Percentiles rank a stretch among this genome's conserved stretches.
Evolutionary conservation across 192 early-diverging fungal genomes (phyloP).

Genomic region (Linderina pennispora): DNA sequence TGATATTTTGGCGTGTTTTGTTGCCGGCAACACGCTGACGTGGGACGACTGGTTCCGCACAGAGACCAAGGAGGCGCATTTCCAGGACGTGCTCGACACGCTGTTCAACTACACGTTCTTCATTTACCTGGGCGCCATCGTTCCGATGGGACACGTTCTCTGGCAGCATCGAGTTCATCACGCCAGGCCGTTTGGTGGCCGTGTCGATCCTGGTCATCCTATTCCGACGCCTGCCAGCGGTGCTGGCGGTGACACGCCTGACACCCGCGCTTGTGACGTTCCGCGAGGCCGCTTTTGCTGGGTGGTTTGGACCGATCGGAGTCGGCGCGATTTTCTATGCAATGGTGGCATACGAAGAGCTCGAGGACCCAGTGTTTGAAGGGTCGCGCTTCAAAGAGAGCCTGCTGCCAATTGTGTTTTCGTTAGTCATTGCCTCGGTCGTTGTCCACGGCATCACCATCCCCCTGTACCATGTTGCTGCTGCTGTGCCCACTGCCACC

Average conservation of each 20-base stretch:
- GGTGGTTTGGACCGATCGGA: slow-evolving; percentile 88
- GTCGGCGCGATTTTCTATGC: slow-evolving; percentile 55
- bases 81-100: slow-evolving; percentile 87
- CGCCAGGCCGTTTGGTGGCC: slow-evolving; percentile 60
- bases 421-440: slow-evolving; percentile 69
- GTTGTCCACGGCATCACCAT: slow-evolving; percentile 77
- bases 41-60: slow-evolving; percentile 89
- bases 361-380: slow-evolving; percentile 6
- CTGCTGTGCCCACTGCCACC: slow-evolving; percentile 8
- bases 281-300: slow-evolving; percentile 69
- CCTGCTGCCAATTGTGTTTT: slow-evolving; percentile 52
- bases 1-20: slow-evolving; percentile 65
- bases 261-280: slow-evolving; percentile 61
- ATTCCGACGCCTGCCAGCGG: slow-evolving; percentile 66
- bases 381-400: slow-evolving; percentile 8
- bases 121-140: slow-evolving; percentile 70
- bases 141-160: slow-evolving; percentile 63
- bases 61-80: slow-evolving; percentile 70
- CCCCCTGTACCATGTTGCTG: slow-evolving; percentile 50
- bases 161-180: slow-evolving; percentile 36
- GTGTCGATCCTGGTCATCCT: slow-evolving; percentile 58
- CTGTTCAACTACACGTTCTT: slow-evolving; percentile 82
- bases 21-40: slow-evolving; percentile 65
- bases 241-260: slow-evolving; percentile 51
- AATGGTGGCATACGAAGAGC: slow-evolving; percentile 25